Evolutionary conservation across 139 green algal species (phyloP).

Genomic region (Chlamydomonas applanata): DNA sequence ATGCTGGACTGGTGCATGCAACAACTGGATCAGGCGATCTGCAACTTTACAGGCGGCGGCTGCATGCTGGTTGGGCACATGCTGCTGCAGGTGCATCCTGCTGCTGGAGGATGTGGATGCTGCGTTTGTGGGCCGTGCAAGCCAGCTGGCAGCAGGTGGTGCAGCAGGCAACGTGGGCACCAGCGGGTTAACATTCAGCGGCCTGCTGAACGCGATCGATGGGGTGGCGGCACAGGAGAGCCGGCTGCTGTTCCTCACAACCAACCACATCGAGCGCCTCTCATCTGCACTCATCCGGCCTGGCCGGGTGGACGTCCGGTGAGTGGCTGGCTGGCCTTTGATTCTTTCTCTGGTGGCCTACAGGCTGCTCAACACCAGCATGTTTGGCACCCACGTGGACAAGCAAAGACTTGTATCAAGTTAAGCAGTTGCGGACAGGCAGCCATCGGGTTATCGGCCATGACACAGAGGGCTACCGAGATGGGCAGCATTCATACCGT

Average conservation of each 20-base stretch:
- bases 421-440: not conserved
- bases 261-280: slow-evolving; percentile 55
- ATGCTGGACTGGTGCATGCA: no score
- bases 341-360: no score
- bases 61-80: no score
- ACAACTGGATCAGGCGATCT: no score
- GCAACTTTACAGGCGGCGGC: no score
- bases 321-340: not conserved
- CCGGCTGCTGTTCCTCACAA: slow-evolving; percentile 62
- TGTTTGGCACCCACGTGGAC: not conserved
- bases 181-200: slow-evolving; percentile 45
- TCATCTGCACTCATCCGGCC: slow-evolving; percentile 46
- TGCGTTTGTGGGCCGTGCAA: slow-evolving; percentile 34
- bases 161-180: no score
- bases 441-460: not conserved
- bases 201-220: slow-evolving; percentile 60
- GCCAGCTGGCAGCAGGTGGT: not conserved
- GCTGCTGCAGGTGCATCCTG: slow-evolving; percentile 21
- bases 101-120: slow-evolving; percentile 62
- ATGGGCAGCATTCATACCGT: no score
- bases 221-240: slow-evolving; percentile 48
- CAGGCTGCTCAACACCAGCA: not conserved
- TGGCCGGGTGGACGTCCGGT: slow-evolving; percentile 36
- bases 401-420: not conserved
- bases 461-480: no score